Percentiles rank a stretch among this genome's conserved stretches.
Evolutionary conservation across 768 basidiomycete species (phyloP).

Genomic region (Leccinum subgranulosum): DNA sequence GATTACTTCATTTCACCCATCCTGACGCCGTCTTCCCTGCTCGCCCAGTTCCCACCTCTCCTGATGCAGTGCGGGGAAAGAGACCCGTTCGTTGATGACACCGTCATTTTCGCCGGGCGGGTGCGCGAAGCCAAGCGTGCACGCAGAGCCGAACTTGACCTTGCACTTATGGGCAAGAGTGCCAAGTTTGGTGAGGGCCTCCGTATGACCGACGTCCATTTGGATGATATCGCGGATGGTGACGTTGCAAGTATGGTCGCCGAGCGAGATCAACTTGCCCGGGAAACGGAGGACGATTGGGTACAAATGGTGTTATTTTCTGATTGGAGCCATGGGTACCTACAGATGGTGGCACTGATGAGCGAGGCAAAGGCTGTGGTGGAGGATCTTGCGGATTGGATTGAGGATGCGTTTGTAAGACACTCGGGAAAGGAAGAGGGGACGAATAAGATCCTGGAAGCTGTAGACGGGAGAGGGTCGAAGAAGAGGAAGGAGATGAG

Average conservation of each 20-base stretch:
- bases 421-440: constrained; percentile 30
- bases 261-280: constrained; percentile 57
- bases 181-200: constrained; percentile 59
- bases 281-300: constrained; percentile 90
- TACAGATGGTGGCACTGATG: constrained; percentile 92
- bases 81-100: constrained; percentile 95
- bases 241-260: constrained; percentile 43
- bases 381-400: constrained; percentile 88
- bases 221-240: constrained; percentile 25
- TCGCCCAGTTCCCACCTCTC: constrained; percentile 92
- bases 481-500: constrained; percentile 28
- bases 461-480: constrained; percentile 7
- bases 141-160: constrained; percentile 69
- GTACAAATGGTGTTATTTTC: constrained; percentile 90
- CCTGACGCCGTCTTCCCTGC: constrained; percentile 74
- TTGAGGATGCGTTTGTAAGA: constrained; percentile 66
- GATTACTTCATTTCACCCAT: constrained; percentile 98
- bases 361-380: constrained; percentile 75
- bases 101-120: constrained; percentile 92
- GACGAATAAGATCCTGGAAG: constrained; percentile 16
- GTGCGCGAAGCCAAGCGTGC: constrained; percentile 93
- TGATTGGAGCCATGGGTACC: constrained; percentile 96
- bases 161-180: constrained; percentile 57
- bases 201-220: constrained; percentile 53
- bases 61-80: constrained; percentile 96